phyloP scores from a whole-genome alignment of 2,329 filamentous ascomycete genomes.

The Aspergillus pseudoterreus region DNA sequence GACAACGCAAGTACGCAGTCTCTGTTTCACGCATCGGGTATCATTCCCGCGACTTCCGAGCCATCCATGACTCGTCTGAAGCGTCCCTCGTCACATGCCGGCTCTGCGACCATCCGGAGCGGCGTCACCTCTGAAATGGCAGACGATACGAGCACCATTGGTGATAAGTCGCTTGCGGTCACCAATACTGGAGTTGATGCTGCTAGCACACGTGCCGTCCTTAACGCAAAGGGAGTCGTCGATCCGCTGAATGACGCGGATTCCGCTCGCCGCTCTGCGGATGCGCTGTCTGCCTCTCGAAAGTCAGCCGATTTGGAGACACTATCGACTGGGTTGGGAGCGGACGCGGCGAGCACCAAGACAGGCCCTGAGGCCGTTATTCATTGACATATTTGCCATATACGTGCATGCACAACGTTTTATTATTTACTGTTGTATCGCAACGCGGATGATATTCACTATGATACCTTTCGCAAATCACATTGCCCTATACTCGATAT shows the following conservation, averaged over 20 bases:
- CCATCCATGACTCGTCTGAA: constrained; percentile 14
- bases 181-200: constrained; percentile 18
- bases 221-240: constrained; percentile 26
- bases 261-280: constrained; percentile 20
- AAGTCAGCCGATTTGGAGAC: constrained; percentile 11
- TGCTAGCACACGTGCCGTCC: constrained; percentile 29
- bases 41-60: constrained; percentile 21
- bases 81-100: constrained; percentile 21
- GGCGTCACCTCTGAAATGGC: constrained; percentile 24
- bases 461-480: too few relatives aligned
- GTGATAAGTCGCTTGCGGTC: constrained; percentile 20
- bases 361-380: constrained; percentile 22
- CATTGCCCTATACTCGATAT: too few relatives aligned
- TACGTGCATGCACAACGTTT: too few relatives aligned
- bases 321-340: constrained; percentile 1
- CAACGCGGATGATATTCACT: too few relatives aligned
- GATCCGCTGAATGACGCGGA: constrained; percentile 14
- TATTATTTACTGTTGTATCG: too few relatives aligned
- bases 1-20: constrained; percentile 33
- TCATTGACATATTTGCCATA: background rate
- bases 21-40: constrained; percentile 27
- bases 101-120: constrained; percentile 26
- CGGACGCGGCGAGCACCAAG: too few relatives aligned
- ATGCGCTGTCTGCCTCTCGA: constrained; percentile 19
- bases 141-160: constrained; percentile 27